These are phyloP conservation scores for Arthroderma sp. DNA, from an alignment of 2,329 filamentous ascomycete genomes.

Conservation along the genomic window DNA sequence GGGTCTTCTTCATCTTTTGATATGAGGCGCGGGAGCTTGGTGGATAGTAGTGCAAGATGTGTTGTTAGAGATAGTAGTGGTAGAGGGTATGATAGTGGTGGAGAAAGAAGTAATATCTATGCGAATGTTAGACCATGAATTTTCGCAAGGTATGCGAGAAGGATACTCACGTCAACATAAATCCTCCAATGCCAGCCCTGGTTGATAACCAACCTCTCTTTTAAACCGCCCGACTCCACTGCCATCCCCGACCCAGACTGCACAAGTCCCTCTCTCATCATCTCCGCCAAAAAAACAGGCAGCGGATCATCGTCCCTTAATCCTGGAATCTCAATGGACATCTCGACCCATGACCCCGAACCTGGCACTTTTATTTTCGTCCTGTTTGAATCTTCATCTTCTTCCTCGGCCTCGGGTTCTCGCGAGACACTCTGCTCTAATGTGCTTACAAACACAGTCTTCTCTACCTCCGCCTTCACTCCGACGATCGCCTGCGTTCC, in stretches of 20 bases:
- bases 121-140: constrained; percentile 1
- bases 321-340: constrained; percentile 84
- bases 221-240: constrained; percentile 56
- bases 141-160: constrained; percentile 5
- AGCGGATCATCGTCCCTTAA: constrained; percentile 80
- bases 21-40: constrained; percentile 69
- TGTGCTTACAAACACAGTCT: constrained; percentile 40
- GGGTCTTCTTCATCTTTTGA: constrained; percentile 92
- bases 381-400: constrained; percentile 17
- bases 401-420: constrained; percentile 16
- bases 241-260: constrained; percentile 60
- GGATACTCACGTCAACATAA: constrained; percentile 67
- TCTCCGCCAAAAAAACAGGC: constrained; percentile 74
- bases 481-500: constrained; percentile 93
- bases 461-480: constrained; percentile 88
- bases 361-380: constrained; percentile 21
- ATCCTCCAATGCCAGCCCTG: constrained; percentile 89
- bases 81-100: constrained; percentile 81
- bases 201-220: constrained; percentile 72
- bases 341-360: constrained; percentile 68
- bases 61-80: constrained; percentile 86
- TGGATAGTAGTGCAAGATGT: constrained; percentile 81
- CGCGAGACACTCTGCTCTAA: constrained; percentile 25
- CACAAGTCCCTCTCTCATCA: constrained; percentile 77
- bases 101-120: constrained; percentile 85